phyloP scores from a whole-genome alignment of 192 early-diverging fungal genomes.

The Backusella parvicylindrica region DNA sequence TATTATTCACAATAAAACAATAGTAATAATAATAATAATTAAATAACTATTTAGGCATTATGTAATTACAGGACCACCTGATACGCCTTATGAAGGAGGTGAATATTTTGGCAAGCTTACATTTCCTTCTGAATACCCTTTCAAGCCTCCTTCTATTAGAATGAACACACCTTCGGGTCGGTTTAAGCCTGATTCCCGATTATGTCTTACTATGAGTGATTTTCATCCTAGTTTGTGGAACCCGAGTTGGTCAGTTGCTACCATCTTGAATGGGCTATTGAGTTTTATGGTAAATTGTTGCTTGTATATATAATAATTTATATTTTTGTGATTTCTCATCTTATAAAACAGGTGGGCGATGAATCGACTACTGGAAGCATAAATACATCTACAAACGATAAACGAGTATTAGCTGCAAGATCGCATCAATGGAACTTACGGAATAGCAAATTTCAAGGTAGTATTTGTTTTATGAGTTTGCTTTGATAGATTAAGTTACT shows the following conservation, averaged over 20 bases:
- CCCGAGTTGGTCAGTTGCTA: constrained; percentile 95
- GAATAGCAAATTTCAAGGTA: constrained; percentile 75
- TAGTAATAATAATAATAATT: not conserved
- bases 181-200: constrained; percentile 87
- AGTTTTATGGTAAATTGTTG: constrained; percentile 82
- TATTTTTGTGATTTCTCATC: not conserved
- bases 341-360: constrained; percentile 43
- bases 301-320: not conserved
- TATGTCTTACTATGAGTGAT: constrained; percentile 98
- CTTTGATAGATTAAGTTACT: not conserved
- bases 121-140: constrained; percentile 96
- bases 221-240: constrained; percentile 95
- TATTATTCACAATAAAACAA: too few species aligned
- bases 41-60: constrained; percentile 73
- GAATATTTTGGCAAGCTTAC: constrained; percentile 91
- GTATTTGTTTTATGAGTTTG: not conserved
- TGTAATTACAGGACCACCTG: constrained; percentile 93
- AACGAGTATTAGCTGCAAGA: constrained; percentile 69
- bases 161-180: constrained; percentile 86
- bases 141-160: constrained; percentile 82
- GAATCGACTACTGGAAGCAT: constrained; percentile 95
- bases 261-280: constrained; percentile 92
- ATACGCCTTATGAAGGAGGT: constrained; percentile 88
- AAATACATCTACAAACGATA: constrained; percentile 73
- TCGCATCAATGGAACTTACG: constrained; percentile 78